Conservation (phyloP, 345 rosid genomes). For the Moringa oleifera region DNA sequence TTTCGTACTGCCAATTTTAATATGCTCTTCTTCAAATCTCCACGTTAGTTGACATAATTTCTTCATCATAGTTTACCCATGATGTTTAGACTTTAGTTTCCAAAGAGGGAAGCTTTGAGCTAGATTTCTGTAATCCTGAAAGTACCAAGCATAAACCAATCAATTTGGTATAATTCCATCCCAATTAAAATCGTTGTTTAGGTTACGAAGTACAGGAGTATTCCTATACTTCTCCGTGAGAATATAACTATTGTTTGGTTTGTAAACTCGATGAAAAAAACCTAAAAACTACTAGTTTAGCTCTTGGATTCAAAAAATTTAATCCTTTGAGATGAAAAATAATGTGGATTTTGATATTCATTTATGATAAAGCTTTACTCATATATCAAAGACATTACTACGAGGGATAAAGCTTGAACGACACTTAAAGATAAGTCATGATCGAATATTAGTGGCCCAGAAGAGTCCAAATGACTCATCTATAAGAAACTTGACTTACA, state of each 20-base stretch:
- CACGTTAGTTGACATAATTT: too few relatives aligned
- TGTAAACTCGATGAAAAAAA: conserved; percentile 22
- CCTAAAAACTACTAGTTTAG: conserved; percentile 17
- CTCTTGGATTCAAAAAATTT: conserved; percentile 50
- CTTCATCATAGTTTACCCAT: too few relatives aligned
- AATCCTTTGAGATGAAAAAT: conserved; percentile 21
- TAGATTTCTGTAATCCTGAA: conserved; percentile 54
- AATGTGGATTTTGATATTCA: conserved; percentile 12
- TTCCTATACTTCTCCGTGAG: conserved; percentile 38
- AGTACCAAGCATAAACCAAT: conserved; percentile 36
- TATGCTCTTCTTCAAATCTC: too few relatives aligned
- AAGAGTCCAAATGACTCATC: conserved; percentile 36
- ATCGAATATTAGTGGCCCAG: conserved; percentile 38
- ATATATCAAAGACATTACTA: conserved; percentile 33
- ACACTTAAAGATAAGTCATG: conserved; percentile 24
- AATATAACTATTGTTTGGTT: conserved; percentile 41
- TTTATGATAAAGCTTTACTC: conserved; percentile 36
- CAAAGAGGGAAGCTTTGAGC: conserved; percentile 24
- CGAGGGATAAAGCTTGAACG: conserved; percentile 51
- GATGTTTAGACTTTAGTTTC: conserved; percentile 20
- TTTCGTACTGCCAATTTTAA: too few relatives aligned
- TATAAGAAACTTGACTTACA: conserved; percentile 31
- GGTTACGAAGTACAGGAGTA: conserved; percentile 58
- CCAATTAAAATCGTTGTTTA: conserved; percentile 29
- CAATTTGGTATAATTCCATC: conserved; percentile 40